phyloP scores from a whole-genome alignment of 192 early-diverging fungal genomes.

The Rhizophlyctis rosea region DNA sequence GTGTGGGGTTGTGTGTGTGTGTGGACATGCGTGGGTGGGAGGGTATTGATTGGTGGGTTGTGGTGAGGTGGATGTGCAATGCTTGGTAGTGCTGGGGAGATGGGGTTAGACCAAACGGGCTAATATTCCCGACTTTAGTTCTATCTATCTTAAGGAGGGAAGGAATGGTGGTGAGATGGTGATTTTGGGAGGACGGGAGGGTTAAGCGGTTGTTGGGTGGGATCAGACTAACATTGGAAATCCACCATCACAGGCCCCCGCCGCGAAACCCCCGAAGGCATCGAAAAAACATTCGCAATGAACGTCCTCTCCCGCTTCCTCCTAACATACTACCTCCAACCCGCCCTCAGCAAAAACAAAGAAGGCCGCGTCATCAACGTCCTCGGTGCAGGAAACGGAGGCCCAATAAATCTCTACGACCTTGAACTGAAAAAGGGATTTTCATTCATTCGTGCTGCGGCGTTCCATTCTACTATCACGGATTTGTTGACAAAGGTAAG shows the following conservation, averaged over 20 bases:
- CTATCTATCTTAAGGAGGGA: too few species aligned
- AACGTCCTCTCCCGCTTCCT: neutral
- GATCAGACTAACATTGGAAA: too few species aligned
- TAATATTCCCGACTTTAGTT: too few species aligned
- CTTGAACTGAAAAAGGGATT: slow-evolving; percentile 24
- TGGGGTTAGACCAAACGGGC: too few species aligned
- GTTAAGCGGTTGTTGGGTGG: too few species aligned
- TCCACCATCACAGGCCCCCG: slow-evolving; percentile 26
- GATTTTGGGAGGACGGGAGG: too few species aligned
- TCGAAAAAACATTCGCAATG: neutral
- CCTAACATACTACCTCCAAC: neutral
- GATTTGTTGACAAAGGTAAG: slow-evolving; percentile 1
- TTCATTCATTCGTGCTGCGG: neutral
- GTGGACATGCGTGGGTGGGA: too few species aligned
- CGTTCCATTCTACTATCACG: neutral
- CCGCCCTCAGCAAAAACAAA: neutral
- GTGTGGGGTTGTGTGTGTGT: too few species aligned
- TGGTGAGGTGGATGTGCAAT: too few species aligned
- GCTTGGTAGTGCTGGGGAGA: too few species aligned
- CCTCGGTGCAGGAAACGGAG: slow-evolving; percentile 17
- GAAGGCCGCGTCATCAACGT: slow-evolving; percentile 22
- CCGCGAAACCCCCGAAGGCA: slow-evolving; percentile 32
- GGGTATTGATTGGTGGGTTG: too few species aligned
- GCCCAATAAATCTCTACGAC: slow-evolving; percentile 12
- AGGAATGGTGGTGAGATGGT: too few species aligned